Evolutionary conservation across 2,329 filamentous ascomycete genomes (phyloP), one percentile per base, ranked within the genome.

Genomic region (Ophiostoma montium): DNA sequence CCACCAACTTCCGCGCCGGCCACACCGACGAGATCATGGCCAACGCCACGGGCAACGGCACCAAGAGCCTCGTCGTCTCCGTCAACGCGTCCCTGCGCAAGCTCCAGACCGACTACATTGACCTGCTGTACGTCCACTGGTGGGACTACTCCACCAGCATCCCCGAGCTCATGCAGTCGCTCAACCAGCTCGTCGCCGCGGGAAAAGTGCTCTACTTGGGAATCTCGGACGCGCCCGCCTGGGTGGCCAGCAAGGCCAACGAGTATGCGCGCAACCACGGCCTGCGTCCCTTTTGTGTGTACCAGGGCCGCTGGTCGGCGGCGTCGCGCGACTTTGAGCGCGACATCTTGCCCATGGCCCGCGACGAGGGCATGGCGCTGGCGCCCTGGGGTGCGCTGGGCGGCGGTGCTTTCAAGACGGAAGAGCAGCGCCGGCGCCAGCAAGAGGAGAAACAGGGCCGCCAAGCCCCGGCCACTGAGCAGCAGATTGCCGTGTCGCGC

Each of bases 41-140:
- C 55, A 80, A 78, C 57, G 71, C 61, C 51, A 65, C 64, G 21
- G 80, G 80, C 2, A 82, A 83, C 57, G 71, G 74, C 16, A 67
- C 74, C 38, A 85, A 84, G 64, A 78, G 71, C 50, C 59, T 85
- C 35, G 69, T 71, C 39, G 58, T 65, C 1, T 80, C 76, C 1
- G 65, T 82, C 30, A 65, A 74, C 16, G 67, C 64, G n/a, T 78
- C 74, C 52, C 59, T 82, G 52, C 64, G 66, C 58, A 82, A 78
- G 63, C 69, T 81, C 48, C 71, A 80, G 62, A 84, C 81, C 0
- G 70, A 76, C 47, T 87, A 85, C 58, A 77, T 86, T 50, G 83
- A 87, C 57, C 59, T 83, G 46, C 61, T 71, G 10, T 74, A 71
- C 45, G 63, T 74, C 18, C 71, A 74, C 57, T 71, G 69, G 67